Evolutionary conservation across 192 early-diverging fungal genomes (phyloP), one percentile per base, ranked within the genome.

Genomic region (Dissophora globulifera): DNA sequence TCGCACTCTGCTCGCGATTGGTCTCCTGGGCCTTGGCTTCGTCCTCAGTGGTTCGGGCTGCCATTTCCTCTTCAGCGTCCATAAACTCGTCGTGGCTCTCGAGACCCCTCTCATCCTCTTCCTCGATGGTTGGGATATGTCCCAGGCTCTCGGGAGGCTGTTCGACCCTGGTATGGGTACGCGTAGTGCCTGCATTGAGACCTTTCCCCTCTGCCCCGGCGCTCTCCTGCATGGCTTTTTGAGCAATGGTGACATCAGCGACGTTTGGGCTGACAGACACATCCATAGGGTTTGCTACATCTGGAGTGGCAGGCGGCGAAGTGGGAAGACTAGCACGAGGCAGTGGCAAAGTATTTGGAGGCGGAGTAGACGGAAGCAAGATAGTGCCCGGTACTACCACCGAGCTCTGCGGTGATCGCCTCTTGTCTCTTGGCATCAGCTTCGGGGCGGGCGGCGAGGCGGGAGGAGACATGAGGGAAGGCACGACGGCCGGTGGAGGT

Each of bases 1-100:
- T 69, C 5, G 78, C 71, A 13, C 81, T 84, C 54, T 87, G 86
- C 43, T 83, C 80, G 41, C 81, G 62, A 55, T 70, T 70, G 25
- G 42, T 8, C 47, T 78, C 61, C 15, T 61, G 57, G 4, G 54
- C 61, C 55, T 70, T 59, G 58, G 66, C 31, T 23, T 78, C 72
- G 10, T 81, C 79, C 49, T 65, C 67, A n/a, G n/a, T n/a, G n/a
- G 3, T 35, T 62, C n/a, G 72, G 72, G 30, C 56, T 66, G 40
- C 43, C 3, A 76, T 64, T 20, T 76, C 72, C 12, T 76, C 72
- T 29, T 60, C 72, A 10, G 72, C 72, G 48, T 76, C 72, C 40
- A 67, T 64, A 27, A 76, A 76, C 16, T 76, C 72, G 27, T 76
- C 72, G n/a, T 76, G 63, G 33, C 63, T 76, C 50, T 76, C 72